Evolutionary conservation across 768 basidiomycete genomes (phyloP), one percentile per base, ranked within the genome.

Genomic region (Boletus vermiculosoides): DNA sequence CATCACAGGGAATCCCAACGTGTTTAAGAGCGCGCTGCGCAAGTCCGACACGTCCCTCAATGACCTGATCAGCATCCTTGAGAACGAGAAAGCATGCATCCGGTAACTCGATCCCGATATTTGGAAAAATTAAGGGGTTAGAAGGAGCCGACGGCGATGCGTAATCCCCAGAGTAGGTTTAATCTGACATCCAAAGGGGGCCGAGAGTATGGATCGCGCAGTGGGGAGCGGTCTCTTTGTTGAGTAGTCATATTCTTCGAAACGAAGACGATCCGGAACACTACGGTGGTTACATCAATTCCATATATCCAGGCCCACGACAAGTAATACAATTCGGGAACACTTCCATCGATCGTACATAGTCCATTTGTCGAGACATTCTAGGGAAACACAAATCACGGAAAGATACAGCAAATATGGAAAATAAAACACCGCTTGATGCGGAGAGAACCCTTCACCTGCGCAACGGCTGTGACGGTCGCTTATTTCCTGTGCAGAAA

Each of bases 1-100:
- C 25, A 71, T 70, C 44, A 69, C 78, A 12, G 78, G 79, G 20
- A 84, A 82, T 58, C 78, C 81, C 1, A 81, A 73, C 60, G 70
- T 80, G 5, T 77, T 82, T 67, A 66, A 74, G 31, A 69, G 68
- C 31, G 75, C 77, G 4, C 64, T 83, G 31, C 62, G 73, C 45
- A 78, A 77, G 45, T 73, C 82, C 40, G 80, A 81, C 58, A 1
- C 28, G 63, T 73, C 78, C 4, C 68, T 82, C 49, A 62, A 66
- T 12, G 75, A 80, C 18, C 70, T 80, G 40, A 80, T 82, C 41
- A 56, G 64, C 1, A 74, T 77, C 7, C 23, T 84, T 28, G 80
- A 83, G 63, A 73, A 75, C 31, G 80, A 84, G 62, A 74, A 75
- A 56, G 62, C 52, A 20, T 68, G n/a, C 72, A 5, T 70, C 71